phyloP scores from a whole-genome alignment of 495 filamentous ascomycete genomes.

The Xylaria longipes region DNA sequence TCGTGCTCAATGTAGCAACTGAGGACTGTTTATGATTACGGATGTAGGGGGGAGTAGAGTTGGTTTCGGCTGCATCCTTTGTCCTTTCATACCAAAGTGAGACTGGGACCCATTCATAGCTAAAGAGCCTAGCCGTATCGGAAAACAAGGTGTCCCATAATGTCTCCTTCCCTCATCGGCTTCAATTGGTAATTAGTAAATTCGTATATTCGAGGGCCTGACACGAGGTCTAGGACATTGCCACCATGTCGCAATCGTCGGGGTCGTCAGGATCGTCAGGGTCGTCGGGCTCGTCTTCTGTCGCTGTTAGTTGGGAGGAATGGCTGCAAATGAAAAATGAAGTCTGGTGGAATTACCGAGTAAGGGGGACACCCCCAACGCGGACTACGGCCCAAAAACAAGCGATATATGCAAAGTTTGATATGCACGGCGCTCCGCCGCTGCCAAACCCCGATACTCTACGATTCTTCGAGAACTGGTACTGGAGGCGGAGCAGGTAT shows the following conservation, averaged over 20 bases:
- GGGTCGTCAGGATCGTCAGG: not conserved
- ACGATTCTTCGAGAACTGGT: not conserved
- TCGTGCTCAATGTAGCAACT: not conserved
- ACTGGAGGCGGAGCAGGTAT: not conserved
- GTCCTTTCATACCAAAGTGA: not conserved
- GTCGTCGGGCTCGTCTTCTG: not conserved
- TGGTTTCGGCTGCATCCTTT: slow-evolving; percentile 18
- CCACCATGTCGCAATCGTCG: not conserved
- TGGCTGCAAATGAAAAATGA: not conserved
- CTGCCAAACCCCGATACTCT: not conserved
- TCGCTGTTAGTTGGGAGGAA: not conserved
- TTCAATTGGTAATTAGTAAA: not conserved
- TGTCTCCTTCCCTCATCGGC: not conserved
- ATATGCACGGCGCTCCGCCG: not conserved
- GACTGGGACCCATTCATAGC: not conserved
- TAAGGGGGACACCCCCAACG: not conserved
- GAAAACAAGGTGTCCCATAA: not conserved
- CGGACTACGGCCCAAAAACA: not conserved
- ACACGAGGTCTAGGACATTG: not conserved
- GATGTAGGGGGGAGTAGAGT: not conserved
- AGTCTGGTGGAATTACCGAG: not conserved
- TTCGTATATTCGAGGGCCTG: not conserved
- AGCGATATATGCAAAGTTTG: not conserved
- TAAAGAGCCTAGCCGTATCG: not conserved
- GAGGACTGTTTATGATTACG: slow-evolving; percentile 2